Percentiles rank a stretch among this genome's conserved stretches.
Conservation (phyloP, 148 eudicot species). For the Diospyros kaki region DNA sequence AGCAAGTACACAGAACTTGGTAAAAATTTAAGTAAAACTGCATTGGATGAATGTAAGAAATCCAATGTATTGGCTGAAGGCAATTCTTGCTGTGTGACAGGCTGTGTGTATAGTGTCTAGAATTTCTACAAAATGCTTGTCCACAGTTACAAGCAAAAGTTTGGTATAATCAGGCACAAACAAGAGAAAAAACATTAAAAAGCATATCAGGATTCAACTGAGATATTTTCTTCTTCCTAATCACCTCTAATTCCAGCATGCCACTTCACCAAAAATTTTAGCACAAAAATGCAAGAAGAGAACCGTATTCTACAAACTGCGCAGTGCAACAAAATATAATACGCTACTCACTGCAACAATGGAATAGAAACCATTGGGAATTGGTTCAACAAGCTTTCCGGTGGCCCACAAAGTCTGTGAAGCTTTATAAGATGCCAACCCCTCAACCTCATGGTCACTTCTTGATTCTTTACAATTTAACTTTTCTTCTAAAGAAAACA, state of each 20-base stretch:
- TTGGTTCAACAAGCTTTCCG: constrained; percentile 33
- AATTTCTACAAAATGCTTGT: not conserved
- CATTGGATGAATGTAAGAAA: not conserved
- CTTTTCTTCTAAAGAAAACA: constrained; percentile 21
- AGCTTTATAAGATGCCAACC: constrained; percentile 14
- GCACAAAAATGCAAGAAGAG: not conserved
- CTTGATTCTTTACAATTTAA: constrained; percentile 16
- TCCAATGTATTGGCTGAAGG: not conserved
- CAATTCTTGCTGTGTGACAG: not conserved
- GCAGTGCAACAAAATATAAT: constrained; percentile 1
- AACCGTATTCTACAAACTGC: not conserved
- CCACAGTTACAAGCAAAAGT: not conserved
- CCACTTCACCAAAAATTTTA: not conserved
- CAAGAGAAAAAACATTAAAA: not conserved
- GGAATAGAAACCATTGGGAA: constrained; percentile 41
- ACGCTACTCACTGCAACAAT: constrained; percentile 25
- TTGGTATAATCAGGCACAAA: not conserved
- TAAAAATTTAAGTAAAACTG: not conserved
- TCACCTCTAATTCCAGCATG: not conserved
- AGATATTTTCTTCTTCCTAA: not conserved
- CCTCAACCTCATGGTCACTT: constrained; percentile 20
- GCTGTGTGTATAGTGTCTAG: not conserved
- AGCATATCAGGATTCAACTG: not conserved
- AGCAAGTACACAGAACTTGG: not conserved
- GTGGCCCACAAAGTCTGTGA: constrained; percentile 37